phyloP scores from a whole-genome alignment of 78 protist species.

The Emiliania huxleyi region DNA sequence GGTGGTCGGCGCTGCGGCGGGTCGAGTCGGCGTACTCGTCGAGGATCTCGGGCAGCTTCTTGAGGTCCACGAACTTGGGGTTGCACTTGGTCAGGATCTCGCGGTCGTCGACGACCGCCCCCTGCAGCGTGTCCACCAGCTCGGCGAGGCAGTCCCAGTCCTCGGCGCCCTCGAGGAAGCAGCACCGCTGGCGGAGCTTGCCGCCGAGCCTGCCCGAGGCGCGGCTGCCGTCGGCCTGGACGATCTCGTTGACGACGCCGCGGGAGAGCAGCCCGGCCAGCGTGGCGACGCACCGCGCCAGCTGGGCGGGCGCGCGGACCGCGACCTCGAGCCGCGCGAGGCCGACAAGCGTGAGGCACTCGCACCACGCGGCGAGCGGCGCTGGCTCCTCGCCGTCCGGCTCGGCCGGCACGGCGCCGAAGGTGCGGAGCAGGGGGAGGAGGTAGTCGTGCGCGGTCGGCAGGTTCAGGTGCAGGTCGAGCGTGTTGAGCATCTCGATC shows the following conservation, averaged over 20 bases:
- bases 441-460: neutral
- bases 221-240: neutral
- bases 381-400: neutral
- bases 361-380: neutral
- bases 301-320: neutral
- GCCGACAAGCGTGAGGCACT: neutral
- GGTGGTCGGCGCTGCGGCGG: neutral
- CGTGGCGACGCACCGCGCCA: neutral
- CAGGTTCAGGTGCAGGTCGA: neutral
- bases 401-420: neutral
- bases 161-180: neutral
- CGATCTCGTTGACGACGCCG: neutral
- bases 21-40: neutral
- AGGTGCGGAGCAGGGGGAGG: neutral
- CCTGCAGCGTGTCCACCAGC: neutral
- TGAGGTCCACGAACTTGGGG: neutral
- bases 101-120: neutral
- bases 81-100: constrained; percentile 3
- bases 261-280: neutral
- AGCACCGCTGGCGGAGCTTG: neutral
- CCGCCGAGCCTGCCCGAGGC: neutral
- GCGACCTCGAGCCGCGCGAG: neutral
- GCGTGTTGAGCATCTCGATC: neutral
- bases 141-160: neutral
- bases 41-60: neutral